A percentile compares a stretch with the other conserved stretches of the same genome.
These are phyloP conservation scores for Coemansia sp. DNA, from an alignment of 192 early-diverging fungal species.

Conservation along the genomic window DNA sequence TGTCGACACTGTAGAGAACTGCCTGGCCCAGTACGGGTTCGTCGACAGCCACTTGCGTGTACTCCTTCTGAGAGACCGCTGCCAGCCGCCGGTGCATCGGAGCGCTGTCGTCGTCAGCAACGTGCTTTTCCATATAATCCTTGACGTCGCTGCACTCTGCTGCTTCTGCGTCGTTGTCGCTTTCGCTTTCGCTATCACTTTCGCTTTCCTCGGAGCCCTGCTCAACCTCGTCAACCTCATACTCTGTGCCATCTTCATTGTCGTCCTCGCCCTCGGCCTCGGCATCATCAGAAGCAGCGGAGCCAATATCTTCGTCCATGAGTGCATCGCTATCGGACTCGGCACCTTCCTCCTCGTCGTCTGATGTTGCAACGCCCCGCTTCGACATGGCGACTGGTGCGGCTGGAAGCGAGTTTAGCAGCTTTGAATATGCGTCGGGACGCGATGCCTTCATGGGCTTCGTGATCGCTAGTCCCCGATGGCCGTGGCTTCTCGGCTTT, in stretches of 20 bases:
- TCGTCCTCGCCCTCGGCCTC: conserved; percentile 7
- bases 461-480: background rate
- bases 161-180: background rate
- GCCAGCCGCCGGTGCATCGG: conserved; percentile 43
- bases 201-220: conserved; percentile 12
- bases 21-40: conserved; percentile 40
- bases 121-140: conserved; percentile 45
- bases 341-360: conserved; percentile 23
- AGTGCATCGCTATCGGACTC: conserved; percentile 40
- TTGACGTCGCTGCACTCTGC: conserved; percentile 23
- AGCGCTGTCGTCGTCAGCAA: conserved; percentile 30
- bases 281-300: conserved; percentile 50
- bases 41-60: conserved; percentile 29
- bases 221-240: conserved; percentile 39
- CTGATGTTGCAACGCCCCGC: conserved; percentile 16
- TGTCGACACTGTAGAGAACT: conserved; percentile 28
- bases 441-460: conserved; percentile 11
- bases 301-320: conserved; percentile 34
- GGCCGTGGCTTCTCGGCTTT: background rate
- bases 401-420: conserved; percentile 32
- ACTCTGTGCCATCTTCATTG: background rate
- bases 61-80: conserved; percentile 46
- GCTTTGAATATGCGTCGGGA: conserved; percentile 39
- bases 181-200: conserved; percentile 15
- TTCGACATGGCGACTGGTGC: background rate